phyloP scores from a whole-genome alignment of 371 early-diverging fungal genomes.

The Zychaea mexicana region DNA sequence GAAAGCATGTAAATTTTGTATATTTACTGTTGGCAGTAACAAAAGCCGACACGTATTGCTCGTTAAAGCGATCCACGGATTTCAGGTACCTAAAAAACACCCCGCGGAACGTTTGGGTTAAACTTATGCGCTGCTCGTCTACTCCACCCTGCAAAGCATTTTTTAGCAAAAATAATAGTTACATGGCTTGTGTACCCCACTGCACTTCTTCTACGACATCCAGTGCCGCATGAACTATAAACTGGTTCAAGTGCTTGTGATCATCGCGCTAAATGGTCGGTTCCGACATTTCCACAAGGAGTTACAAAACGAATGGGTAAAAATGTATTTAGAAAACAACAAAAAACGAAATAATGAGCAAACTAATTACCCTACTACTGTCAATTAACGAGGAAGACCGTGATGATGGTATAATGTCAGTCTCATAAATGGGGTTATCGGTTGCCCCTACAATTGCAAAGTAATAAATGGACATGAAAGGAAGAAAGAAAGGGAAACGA shows the following conservation, averaged over 20 bases:
- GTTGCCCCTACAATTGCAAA: slow-evolving; percentile 93
- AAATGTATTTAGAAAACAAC: background rate
- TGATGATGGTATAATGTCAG: slow-evolving; percentile 75
- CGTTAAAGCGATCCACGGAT: slow-evolving; percentile 93
- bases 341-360: background rate
- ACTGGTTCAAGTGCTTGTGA: slow-evolving; percentile 90
- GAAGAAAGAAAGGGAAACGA: background rate
- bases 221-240: slow-evolving; percentile 93
- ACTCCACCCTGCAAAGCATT: too few relatives aligned
- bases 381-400: slow-evolving; percentile 38
- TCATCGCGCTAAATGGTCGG: slow-evolving; percentile 81
- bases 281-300: background rate
- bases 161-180: slow-evolving; percentile 13
- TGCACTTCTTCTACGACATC: slow-evolving; percentile 94
- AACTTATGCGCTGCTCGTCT: background rate
- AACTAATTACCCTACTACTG: slow-evolving; percentile 32
- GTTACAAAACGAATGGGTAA: background rate
- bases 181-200: slow-evolving; percentile 85
- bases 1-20: background rate
- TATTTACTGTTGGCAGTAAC: slow-evolving; percentile 84
- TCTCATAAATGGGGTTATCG: slow-evolving; percentile 94
- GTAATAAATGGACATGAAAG: slow-evolving; percentile 73
- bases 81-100: slow-evolving; percentile 79
- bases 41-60: slow-evolving; percentile 90
- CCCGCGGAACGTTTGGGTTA: background rate